phyloP scores from a whole-genome alignment of 352 stramenopile genomes.

The Peronospora tabacina region DNA sequence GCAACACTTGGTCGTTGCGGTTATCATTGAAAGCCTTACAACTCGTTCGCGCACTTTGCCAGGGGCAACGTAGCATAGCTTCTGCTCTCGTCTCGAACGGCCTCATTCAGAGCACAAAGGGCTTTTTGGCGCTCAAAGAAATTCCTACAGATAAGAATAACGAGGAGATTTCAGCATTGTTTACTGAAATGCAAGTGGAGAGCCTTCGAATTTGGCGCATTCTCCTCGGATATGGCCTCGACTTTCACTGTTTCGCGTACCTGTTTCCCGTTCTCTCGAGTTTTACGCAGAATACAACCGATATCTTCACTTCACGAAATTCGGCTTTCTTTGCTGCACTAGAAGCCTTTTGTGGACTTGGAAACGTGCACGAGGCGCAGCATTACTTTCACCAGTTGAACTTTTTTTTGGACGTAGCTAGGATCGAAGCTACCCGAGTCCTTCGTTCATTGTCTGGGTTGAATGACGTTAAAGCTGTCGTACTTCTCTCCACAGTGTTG shows the following conservation, averaged over 20 bases:
- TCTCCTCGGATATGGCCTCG: slow-evolving; percentile 52
- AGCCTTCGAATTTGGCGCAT: slow-evolving; percentile 57
- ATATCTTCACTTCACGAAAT: slow-evolving; percentile 4
- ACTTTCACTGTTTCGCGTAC: slow-evolving; percentile 67
- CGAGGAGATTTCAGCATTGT: slow-evolving; percentile 16
- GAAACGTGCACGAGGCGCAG: slow-evolving; percentile 41
- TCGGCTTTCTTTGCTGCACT: slow-evolving; percentile 42
- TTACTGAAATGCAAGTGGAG: slow-evolving; percentile 40
- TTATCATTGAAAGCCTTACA: slow-evolving; percentile 38
- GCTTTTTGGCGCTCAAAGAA: slow-evolving; percentile 42
- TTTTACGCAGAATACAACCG: slow-evolving; percentile 21
- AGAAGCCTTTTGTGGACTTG: slow-evolving; percentile 41
- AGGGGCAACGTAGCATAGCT: slow-evolving; percentile 39
- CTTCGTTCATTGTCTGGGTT: slow-evolving; percentile 3
- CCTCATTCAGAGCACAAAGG: slow-evolving; percentile 52
- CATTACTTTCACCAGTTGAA: slow-evolving; percentile 55
- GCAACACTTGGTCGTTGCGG: slow-evolving; percentile 23
- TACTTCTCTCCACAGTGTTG: slow-evolving; percentile 31
- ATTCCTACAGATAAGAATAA: slow-evolving; percentile 13
- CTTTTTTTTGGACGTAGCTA: slow-evolving; percentile 43
- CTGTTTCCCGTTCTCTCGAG: slow-evolving; percentile 47
- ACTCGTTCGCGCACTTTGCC: slow-evolving; percentile 41
- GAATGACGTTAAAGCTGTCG: slow-evolving; percentile 9
- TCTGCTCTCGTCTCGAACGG: slow-evolving; percentile 32
- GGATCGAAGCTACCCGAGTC: slow-evolving; percentile 11